Base-by-base conservation (phyloP, 2,329 filamentous ascomycete species). In the Teratosphaeria gauchensis region DNA sequence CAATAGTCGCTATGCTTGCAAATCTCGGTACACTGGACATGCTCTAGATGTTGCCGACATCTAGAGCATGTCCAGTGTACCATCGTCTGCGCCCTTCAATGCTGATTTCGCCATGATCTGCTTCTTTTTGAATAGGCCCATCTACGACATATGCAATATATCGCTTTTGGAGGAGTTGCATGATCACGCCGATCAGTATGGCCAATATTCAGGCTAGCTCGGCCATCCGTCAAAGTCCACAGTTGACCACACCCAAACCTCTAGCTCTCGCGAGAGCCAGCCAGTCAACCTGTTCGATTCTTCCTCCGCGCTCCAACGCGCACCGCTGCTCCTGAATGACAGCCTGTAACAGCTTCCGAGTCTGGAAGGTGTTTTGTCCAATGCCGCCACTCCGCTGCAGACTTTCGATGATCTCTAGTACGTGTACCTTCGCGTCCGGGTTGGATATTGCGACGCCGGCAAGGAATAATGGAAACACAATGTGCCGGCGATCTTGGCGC, bases 401-500 rank as follows among this genome's bases (percentile, higher is more conserved):
- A 6, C 66, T 70, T n/a, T 70, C 72, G 42, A 83, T 73, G 55
- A 82, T 63, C n/a, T 78, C 73, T 58, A 82, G 69, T 1, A 77
- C 78, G 62, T 74, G 71, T 56, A 72, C 71, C 65, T 82, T 80
- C 21, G 77, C 72, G 4, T 70, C 71, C 8, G 69, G 69, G 28
- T 75, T 72, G 0, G 66, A 69, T 1, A 73, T 70, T 11, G 76
- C 76, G 19, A 77, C 74, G 3, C 80, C 81, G 0, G 80, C 78
- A 59, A 84, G 75, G 65, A 84, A 83, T 0, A 82, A 63, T 0
- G 81, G 80, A 61, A 83, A 82, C 2, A 80, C 72, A 4, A 80
- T 66, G 58, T 78, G 78, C 24, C 77, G 74, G 16, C 74, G 73
- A 52, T 78, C 74, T 14, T 74, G 71, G 11, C 73, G 73, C 4